Evolutionary conservation across 805 yeast species (phyloP).

Genomic region (Metschnikowia matae): DNA sequence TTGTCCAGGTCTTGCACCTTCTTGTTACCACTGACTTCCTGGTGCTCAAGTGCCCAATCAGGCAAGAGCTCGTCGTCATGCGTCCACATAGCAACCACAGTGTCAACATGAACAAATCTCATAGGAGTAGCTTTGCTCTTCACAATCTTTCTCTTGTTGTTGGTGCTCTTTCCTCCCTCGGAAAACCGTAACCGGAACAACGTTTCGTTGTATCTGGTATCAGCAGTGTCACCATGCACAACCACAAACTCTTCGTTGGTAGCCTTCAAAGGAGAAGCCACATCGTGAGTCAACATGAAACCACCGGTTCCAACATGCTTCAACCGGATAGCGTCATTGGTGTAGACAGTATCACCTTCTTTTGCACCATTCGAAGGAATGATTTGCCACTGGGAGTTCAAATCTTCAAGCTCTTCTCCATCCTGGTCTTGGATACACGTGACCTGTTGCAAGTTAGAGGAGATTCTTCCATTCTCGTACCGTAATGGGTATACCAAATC

Average conservation of each 20-base stretch:
- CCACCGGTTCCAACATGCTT: conserved; percentile 80
- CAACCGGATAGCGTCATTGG: conserved; percentile 74
- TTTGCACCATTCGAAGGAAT: conserved; percentile 52
- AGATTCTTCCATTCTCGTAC: conserved; percentile 93
- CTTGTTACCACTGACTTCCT: conserved; percentile 94
- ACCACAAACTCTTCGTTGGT: conserved; percentile 94
- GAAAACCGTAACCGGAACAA: conserved; percentile 67
- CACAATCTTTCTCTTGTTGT: conserved; percentile 46
- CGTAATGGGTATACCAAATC: conserved; percentile 73
- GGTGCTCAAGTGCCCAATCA: conserved; percentile 91
- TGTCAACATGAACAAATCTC: conserved; percentile 74
- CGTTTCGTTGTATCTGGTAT: conserved; percentile 62
- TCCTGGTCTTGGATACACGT: conserved; percentile 55
- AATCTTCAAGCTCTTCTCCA: conserved; percentile 36
- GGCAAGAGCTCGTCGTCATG: conserved; percentile 81
- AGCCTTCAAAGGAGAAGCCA: conserved; percentile 87
- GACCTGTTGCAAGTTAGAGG: conserved; percentile 93
- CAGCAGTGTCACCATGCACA: conserved; percentile 56
- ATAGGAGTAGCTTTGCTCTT: conserved; percentile 69
- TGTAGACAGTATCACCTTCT: conserved; percentile 38
- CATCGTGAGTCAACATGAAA: conserved; percentile 83
- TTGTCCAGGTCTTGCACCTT: conserved; percentile 63
- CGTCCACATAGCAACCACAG: conserved; percentile 93
- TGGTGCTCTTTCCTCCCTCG: conserved; percentile 33
- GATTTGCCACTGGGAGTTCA: conserved; percentile 83